These are phyloP conservation scores for Suhomyces anneliseae DNA, from an alignment of 1,139 yeast genomes.

Conservation along the genomic window DNA sequence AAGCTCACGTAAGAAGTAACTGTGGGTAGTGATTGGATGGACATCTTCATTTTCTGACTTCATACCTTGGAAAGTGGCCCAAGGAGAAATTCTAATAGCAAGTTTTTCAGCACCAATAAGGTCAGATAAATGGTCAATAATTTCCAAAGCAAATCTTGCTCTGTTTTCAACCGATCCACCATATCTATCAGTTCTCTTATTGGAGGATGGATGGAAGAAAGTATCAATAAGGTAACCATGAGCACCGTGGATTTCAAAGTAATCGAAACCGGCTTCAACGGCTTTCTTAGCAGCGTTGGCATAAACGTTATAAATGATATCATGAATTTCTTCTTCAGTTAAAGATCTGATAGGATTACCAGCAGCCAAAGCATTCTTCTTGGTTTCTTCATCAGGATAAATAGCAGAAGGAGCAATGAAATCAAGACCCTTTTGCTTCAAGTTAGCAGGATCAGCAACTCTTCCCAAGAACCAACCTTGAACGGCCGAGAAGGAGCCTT, in stretches of 20 bases:
- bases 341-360: slow-evolving; percentile 13
- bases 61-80: slow-evolving; percentile 43
- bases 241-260: slow-evolving; percentile 18
- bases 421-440: slow-evolving; percentile 7
- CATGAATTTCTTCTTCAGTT: slow-evolving; percentile 14
- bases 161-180: slow-evolving; percentile 21
- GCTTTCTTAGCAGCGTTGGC: slow-evolving; percentile 21
- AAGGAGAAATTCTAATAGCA: slow-evolving; percentile 65
- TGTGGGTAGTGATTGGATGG: slow-evolving; percentile 28
- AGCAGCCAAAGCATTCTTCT: slow-evolving; percentile 12
- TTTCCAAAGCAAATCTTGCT: slow-evolving; percentile 14
- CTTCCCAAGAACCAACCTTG: slow-evolving; percentile 17
- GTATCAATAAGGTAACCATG: slow-evolving; percentile 19
- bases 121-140: slow-evolving; percentile 27
- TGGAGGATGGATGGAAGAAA: slow-evolving; percentile 14
- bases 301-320: slow-evolving; percentile 10
- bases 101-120: slow-evolving; percentile 51
- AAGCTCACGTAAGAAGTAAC: slow-evolving; percentile 33
- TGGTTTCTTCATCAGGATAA: slow-evolving; percentile 7
- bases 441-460: slow-evolving; percentile 7
- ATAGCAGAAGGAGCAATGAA: slow-evolving; percentile 11
- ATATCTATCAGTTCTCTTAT: slow-evolving; percentile 18
- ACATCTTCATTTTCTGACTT: slow-evolving; percentile 24
- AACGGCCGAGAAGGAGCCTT: slow-evolving; percentile 12
- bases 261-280: slow-evolving; percentile 18